phyloP scores from a whole-genome alignment of 805 yeast species.

The Dipodascopsis tothii region DNA sequence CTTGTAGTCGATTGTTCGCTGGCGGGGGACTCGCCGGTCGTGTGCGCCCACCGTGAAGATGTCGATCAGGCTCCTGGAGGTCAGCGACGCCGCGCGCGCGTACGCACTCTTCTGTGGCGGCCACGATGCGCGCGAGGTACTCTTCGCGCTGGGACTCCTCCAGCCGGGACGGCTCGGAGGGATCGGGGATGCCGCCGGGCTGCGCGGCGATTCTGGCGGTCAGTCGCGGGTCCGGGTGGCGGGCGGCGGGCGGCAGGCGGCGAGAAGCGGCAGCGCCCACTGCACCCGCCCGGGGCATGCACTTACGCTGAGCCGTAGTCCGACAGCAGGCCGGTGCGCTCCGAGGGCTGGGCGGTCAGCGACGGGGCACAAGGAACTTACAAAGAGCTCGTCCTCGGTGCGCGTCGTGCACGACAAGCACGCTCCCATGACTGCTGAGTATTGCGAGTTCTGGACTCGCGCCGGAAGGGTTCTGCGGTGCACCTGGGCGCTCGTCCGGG shows the following conservation, averaged over 20 bases:
- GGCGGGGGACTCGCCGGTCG: conserved; percentile 13
- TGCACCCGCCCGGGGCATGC: background rate
- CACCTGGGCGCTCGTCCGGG: no score
- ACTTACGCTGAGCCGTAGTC: conserved; percentile 22
- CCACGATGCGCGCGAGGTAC: conserved; percentile 20
- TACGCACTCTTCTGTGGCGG: conserved; percentile 19
- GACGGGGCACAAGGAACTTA: conserved; percentile 2
- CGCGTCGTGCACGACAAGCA: conserved; percentile 18
- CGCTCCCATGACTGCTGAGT: conserved; percentile 11
- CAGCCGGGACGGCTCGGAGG: background rate
- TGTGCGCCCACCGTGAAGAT: conserved; percentile 22
- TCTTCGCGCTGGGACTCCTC: conserved; percentile 11
- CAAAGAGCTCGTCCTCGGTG: conserved; percentile 17
- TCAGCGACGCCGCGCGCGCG: background rate
- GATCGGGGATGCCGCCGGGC: background rate
- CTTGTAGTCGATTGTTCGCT: conserved; percentile 13
- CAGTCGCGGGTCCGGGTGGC: no score
- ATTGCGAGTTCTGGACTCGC: no score
- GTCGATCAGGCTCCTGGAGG: conserved; percentile 16
- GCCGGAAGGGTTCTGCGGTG: no score
- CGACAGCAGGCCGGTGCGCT: conserved; percentile 14
- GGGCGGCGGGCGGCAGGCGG: no score
- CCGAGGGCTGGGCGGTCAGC: conserved; percentile 13
- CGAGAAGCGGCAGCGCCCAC: background rate
- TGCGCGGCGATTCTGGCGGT: background rate